phyloP scores from a whole-genome alignment of 1,284 basidiomycete species.

The Moesziomyces sp. region DNA sequence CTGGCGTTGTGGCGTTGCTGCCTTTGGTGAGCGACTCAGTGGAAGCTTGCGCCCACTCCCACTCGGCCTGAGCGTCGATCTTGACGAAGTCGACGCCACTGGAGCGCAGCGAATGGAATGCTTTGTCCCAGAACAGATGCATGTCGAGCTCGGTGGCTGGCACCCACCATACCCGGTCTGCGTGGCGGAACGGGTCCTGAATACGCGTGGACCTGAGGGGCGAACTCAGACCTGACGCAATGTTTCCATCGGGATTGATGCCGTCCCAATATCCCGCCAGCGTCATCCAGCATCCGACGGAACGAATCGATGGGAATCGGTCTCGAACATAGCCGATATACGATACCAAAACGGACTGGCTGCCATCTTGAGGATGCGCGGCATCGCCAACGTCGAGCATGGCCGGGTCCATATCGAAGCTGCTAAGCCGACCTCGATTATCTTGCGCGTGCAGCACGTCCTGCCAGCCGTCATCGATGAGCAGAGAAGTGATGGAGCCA shows the following conservation, averaged over 20 bases:
- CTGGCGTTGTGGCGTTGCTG: not conserved
- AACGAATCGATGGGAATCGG: conserved; percentile 29
- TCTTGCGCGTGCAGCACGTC: conserved; percentile 9
- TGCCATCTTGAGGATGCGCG: not conserved
- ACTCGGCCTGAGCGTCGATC: conserved; percentile 65
- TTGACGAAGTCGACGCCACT: conserved; percentile 65
- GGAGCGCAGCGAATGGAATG: conserved; percentile 52
- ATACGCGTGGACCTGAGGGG: conserved; percentile 9
- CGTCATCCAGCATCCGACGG: conserved; percentile 45
- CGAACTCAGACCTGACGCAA: conserved; percentile 29
- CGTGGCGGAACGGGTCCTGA: conserved; percentile 66
- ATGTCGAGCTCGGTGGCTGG: conserved; percentile 37
- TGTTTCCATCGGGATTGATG: conserved; percentile 24
- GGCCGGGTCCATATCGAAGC: conserved; percentile 25
- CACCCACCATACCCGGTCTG: conserved; percentile 40
- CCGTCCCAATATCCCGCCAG: conserved; percentile 49
- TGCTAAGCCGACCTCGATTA: conserved; percentile 34
- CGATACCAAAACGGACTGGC: conserved; percentile 10
- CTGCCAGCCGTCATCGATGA: conserved; percentile 52
- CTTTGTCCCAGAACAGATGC: conserved; percentile 50
- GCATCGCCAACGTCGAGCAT: conserved; percentile 26
- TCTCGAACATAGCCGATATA: conserved; percentile 23
- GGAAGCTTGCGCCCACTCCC: conserved; percentile 29
- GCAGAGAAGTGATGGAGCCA: conserved; percentile 29
- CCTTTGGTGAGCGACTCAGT: not conserved